Base-by-base conservation (phyloP, 352 stramenopile species). In the Phytophthora ramorum region DNA sequence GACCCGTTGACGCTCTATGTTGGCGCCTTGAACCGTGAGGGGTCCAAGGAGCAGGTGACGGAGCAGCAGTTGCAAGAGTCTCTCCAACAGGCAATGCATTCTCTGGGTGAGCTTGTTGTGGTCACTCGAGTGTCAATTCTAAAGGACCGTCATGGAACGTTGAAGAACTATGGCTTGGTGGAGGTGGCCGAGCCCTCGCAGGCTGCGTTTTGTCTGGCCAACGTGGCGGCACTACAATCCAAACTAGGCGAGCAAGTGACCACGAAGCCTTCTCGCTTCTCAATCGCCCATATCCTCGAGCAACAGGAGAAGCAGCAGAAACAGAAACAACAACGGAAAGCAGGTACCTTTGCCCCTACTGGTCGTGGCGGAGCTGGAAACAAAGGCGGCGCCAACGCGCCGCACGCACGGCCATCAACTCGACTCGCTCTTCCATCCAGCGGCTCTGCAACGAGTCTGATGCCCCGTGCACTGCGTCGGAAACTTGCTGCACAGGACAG, bases 91-190 rank as follows among this genome's bases (percentile, higher is more conserved):
- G 66, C 75, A 3, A 66, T 91, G 40, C 69, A 78, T 20, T 26
- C 49, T 1, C 62, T 51, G 13, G 76, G 66, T 2, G 56, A 71
- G 1, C 45, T 73, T 22, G 72, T 80, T 14, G 71, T 79, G 17
- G 68, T 90, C 14, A 79, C 66, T 34, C 75, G 75, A 16, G 75
- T 84, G 37, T 76, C 73, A 9, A 87, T 90, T 32, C 57, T 90
- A 44, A 84, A 75, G 8, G 83, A 89, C 50, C 78, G 76, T n/a
- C 71, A 77, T 20, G 79, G 79, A 0, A 80, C 78, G n/a, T 68
- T 79, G 5, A 92, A 92, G 51, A 82, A 90, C 47, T 90, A 90
- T 38, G 83, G 70, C 1, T 76, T 92, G 2, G 76, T 92, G n/a
- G 67, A 89, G 49, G 37, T 90, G 4, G 61, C 63, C 0, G 63